Evolutionary conservation across 2,329 filamentous ascomycete genomes (phyloP), one percentile per base, ranked within the genome.

Genomic region (Beauveria medogensis): DNA sequence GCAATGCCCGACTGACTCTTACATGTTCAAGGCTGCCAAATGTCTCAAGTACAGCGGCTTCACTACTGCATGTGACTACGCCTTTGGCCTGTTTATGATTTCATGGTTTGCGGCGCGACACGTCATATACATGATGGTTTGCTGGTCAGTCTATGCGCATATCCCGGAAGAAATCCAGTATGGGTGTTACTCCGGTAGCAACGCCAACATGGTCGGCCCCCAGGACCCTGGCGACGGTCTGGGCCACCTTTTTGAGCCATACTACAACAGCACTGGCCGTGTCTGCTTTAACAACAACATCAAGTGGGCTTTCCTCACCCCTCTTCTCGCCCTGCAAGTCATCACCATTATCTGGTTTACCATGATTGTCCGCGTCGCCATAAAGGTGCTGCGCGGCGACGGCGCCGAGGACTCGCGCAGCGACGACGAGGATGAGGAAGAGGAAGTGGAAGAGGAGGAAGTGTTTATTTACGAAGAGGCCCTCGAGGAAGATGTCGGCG

Each of bases 31-130:
- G 91, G 78, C 86, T 34, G 94, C 94, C 67, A 99, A 99, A 75
- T 90, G 92, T 69, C 84, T 97, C 67, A 97, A 96, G 73, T 99
- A 97, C 72, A 78, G 92, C 56, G 88, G 89, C 63, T 91, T 83
- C 74, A 84, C 85, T 64, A 87, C 77, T 4, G 75, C 87, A 59
- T 97, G 92, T 78, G 94, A 97, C 71, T 75, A 87, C 64, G 84
- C 86, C 55, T 97, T 97, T 70, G 92, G 86, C 43, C 71, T 93
- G 28, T 97, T 97, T 75, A 88, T 97, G 75, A 69, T 91, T 18
- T 84, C 85, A 57, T 99, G 94, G 94, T 81, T 97, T 65, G 70
- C 89, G 56, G 84, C 89, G 30, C 90, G 94, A 56, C 94, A 99
- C 72, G 76, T 93, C 60, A 78, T 91, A 65, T 97, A 92, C 77